phyloP scores from a whole-genome alignment of 257 asterid species.

The Euphrasia confusa region DNA sequence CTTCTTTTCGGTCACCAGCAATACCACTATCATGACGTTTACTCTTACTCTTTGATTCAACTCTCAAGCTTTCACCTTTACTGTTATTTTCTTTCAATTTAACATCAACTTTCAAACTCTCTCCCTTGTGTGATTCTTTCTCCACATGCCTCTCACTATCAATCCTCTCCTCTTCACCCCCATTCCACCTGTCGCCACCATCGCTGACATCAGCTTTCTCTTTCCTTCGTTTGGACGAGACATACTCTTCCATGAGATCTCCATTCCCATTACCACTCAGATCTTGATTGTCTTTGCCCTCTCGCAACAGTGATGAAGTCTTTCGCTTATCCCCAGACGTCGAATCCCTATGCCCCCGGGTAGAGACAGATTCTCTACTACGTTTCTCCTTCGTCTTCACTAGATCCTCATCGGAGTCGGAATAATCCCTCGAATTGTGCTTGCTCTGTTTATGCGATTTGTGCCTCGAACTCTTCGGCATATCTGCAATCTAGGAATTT shows the following conservation, averaged over 20 bases:
- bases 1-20: slow-evolving; percentile 58
- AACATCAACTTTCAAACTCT: slow-evolving; percentile 41
- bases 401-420: slow-evolving; percentile 80
- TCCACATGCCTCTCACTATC: slow-evolving; percentile 40
- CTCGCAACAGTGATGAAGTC: slow-evolving; percentile 48
- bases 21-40: slow-evolving; percentile 58
- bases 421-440: slow-evolving; percentile 75
- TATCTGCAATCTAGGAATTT: slow-evolving; percentile 30
- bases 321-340: slow-evolving; percentile 89
- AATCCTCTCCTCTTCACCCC: slow-evolving; percentile 56
- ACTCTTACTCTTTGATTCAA: slow-evolving; percentile 58
- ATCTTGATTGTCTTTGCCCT: slow-evolving; percentile 57
- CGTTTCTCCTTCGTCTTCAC: slow-evolving; percentile 53
- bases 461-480: slow-evolving; percentile 93
- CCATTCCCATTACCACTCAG: slow-evolving; percentile 58
- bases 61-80: slow-evolving; percentile 44
- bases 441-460: slow-evolving; percentile 90
- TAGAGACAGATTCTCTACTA: slow-evolving; percentile 44
- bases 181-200: slow-evolving; percentile 75
- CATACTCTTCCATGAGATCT: slow-evolving; percentile 62
- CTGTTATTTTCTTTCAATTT: slow-evolving; percentile 48
- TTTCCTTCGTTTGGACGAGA: slow-evolving; percentile 69
- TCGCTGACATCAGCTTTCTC: slow-evolving; percentile 46
- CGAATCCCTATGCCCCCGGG: slow-evolving; percentile 53
- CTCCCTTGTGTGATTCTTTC: slow-evolving; percentile 45